These are phyloP conservation scores for Mrakia frigida DNA, from an alignment of 768 basidiomycete species.

Conservation along the genomic window DNA sequence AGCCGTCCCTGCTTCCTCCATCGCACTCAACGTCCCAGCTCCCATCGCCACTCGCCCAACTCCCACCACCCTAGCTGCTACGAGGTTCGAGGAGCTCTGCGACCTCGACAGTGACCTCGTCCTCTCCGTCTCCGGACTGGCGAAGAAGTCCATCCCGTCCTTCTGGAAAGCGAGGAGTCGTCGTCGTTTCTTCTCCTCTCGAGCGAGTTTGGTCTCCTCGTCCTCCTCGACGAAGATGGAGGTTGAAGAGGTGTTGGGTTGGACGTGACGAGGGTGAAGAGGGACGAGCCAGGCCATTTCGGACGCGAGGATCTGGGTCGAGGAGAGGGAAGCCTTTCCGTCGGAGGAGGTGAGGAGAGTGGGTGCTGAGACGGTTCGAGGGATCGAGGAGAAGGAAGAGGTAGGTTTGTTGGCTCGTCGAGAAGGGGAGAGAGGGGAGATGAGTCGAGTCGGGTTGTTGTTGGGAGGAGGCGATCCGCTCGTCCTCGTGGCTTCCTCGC, in stretches of 20 bases:
- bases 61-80: conserved; percentile 11
- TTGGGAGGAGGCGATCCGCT: background rate
- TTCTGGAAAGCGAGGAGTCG: conserved; percentile 11
- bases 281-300: conserved; percentile 30
- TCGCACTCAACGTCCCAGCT: conserved; percentile 1
- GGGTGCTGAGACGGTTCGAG: conserved; percentile 30
- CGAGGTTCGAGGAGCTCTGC: conserved; percentile 10
- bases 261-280: background rate
- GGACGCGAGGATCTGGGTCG: conserved; percentile 21
- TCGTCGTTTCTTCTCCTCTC: conserved; percentile 21
- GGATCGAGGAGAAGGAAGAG: background rate
- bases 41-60: conserved; percentile 28
- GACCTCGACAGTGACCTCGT: background rate
- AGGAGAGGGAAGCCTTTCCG: conserved; percentile 16
- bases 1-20: conserved; percentile 12
- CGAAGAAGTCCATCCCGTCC: conserved; percentile 14
- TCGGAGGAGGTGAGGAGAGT: conserved; percentile 17
- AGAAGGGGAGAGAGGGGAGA: background rate
- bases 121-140: conserved; percentile 8
- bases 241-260: background rate
- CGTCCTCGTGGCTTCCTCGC: background rate
- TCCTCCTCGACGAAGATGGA: background rate
- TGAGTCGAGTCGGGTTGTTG: background rate
- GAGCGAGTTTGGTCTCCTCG: background rate
- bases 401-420: background rate